phyloP scores from a whole-genome alignment of 2,329 filamentous ascomycete genomes.

The Aspergillus niger region DNA sequence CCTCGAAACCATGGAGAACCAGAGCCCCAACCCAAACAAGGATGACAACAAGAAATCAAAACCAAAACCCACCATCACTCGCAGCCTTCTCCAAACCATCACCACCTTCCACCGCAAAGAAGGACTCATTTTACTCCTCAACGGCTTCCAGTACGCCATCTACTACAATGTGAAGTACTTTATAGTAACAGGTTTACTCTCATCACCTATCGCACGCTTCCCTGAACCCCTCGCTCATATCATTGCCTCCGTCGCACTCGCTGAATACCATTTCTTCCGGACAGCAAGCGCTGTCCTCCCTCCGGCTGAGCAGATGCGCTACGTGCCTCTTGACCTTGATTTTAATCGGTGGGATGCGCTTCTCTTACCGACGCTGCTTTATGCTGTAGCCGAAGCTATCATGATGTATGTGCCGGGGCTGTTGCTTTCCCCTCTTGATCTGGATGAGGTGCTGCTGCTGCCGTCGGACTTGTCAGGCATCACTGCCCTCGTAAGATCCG shows the following conservation, averaged over 20 bases:
- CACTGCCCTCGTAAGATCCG: not conserved
- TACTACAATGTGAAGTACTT: not conserved
- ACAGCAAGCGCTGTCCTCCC: not conserved
- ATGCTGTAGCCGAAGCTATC: not conserved
- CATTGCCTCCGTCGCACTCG: constrained; percentile 5
- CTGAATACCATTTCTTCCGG: constrained; percentile 9
- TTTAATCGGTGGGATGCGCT: not conserved
- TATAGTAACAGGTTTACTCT: not conserved
- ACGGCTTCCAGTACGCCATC: not conserved
- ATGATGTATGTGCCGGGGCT: not conserved
- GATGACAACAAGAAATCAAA: not conserved
- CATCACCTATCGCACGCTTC: not conserved
- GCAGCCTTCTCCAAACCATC: not conserved
- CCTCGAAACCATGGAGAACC: constrained; percentile 1
- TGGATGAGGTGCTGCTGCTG: not conserved
- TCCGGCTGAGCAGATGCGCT: not conserved
- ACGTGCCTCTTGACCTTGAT: not conserved
- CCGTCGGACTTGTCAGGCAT: not conserved
- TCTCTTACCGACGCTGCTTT: not conserved
- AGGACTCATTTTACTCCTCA: not conserved
- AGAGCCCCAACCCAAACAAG: not conserved
- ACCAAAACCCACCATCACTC: not conserved
- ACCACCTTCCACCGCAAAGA: not conserved
- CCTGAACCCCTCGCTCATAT: not conserved
- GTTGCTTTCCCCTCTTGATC: not conserved